These are phyloP conservation scores for Myriosclerotinia duriaeana DNA, from an alignment of 2,329 filamentous ascomycete species.

Conservation along the genomic window DNA sequence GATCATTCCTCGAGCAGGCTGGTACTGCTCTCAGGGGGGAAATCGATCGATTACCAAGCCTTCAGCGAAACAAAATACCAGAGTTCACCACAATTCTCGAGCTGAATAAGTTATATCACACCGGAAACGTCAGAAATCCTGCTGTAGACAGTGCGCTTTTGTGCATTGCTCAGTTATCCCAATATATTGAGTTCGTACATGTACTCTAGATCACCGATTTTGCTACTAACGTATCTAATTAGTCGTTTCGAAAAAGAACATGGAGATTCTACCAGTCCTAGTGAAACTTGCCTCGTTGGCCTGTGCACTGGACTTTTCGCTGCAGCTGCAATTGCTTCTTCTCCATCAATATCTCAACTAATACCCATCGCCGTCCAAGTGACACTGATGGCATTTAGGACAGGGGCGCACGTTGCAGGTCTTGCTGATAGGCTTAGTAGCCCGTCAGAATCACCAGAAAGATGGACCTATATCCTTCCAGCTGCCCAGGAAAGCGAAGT, in stretches of 20 bases:
- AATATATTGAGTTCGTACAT: slow-evolving; percentile 64
- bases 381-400: slow-evolving; percentile 20
- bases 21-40: slow-evolving; percentile 60
- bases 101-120: slow-evolving; percentile 63
- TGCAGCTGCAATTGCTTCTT: slow-evolving; percentile 23
- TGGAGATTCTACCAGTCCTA: slow-evolving; percentile 10
- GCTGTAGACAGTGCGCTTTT: slow-evolving; percentile 65
- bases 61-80: slow-evolving; percentile 59
- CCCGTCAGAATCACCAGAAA: slow-evolving; percentile 49
- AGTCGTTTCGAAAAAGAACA: slow-evolving; percentile 23
- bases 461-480: slow-evolving; percentile 68
- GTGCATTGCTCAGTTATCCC: slow-evolving; percentile 63
- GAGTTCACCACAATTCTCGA: slow-evolving; percentile 62
- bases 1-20: slow-evolving; percentile 60
- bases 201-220: neutral
- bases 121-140: slow-evolving; percentile 56
- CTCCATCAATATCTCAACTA: slow-evolving; percentile 20
- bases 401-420: slow-evolving; percentile 23
- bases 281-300: slow-evolving; percentile 23
- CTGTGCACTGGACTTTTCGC: slow-evolving; percentile 23
- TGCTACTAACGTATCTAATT: slow-evolving; percentile 5
- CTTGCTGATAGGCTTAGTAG: slow-evolving; percentile 32
- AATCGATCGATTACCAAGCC: slow-evolving; percentile 55
- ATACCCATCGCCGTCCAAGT: slow-evolving; percentile 23
- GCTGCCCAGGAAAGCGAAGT: slow-evolving; percentile 53